Conservation (phyloP, 345 rosid genomes). For the Raphanus raphanistrum region DNA sequence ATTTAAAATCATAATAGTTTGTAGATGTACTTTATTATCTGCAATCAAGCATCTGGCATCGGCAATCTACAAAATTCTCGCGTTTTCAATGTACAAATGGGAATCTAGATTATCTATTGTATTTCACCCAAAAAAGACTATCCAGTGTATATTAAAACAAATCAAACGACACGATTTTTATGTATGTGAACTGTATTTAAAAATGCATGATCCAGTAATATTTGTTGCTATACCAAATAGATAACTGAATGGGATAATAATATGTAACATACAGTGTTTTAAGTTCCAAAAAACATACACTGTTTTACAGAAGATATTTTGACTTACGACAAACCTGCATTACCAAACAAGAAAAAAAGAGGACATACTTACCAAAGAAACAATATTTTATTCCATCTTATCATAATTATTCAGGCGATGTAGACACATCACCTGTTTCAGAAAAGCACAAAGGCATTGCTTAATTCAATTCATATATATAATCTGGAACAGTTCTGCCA, state of each 20-base stretch:
- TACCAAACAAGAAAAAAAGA: slow-evolving; percentile 8
- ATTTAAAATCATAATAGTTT: background rate
- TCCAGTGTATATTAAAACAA: background rate
- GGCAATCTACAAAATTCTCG: background rate
- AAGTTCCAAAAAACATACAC: background rate
- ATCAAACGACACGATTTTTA: background rate
- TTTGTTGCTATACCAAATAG: background rate
- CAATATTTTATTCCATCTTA: slow-evolving; percentile 13
- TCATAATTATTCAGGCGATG: background rate
- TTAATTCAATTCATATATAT: background rate
- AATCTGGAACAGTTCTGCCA: slow-evolving; percentile 5
- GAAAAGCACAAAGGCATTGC: background rate
- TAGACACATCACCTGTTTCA: slow-evolving; percentile 15
- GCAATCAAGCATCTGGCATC: background rate
- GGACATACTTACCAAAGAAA: slow-evolving; percentile 4
- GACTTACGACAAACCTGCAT: background rate
- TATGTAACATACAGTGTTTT: background rate
- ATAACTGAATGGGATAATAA: background rate
- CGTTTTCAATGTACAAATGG: background rate
- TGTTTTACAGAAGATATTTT: background rate
- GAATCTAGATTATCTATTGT: background rate
- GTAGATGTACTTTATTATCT: background rate
- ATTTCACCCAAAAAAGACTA: background rate
- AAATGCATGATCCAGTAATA: slow-evolving; percentile 7
- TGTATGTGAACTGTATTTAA: background rate